Evolutionary conservation across 192 early-diverging fungal genomes (phyloP).

Genomic region (Haplosporangium gracile): DNA sequence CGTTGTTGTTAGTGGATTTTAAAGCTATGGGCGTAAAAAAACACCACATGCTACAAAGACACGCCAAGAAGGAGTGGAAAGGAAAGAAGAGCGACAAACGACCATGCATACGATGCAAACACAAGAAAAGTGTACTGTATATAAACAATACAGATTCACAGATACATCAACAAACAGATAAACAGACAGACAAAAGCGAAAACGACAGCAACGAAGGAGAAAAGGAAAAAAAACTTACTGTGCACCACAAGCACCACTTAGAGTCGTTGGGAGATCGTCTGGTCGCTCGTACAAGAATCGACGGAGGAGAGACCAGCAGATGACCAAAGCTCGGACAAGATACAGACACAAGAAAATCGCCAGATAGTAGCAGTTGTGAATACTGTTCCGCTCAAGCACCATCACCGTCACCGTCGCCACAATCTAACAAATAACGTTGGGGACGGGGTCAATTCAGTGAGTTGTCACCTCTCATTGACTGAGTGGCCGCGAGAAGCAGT

Average conservation of each 20-base stretch:
- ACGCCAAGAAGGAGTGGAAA: background rate
- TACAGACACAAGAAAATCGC: slow-evolving; percentile 36
- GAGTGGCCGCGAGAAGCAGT: background rate
- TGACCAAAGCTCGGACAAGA: slow-evolving; percentile 29
- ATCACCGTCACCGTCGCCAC: slow-evolving; percentile 17
- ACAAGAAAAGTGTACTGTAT: background rate
- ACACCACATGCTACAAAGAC: background rate
- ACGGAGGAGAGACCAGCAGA: slow-evolving; percentile 26
- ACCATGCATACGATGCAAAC: background rate
- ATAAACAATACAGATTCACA: background rate
- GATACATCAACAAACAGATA: background rate
- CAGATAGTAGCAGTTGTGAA: slow-evolving; percentile 21
- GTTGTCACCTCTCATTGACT: background rate
- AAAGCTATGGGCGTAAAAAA: slow-evolving; percentile 10
- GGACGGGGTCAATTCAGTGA: background rate
- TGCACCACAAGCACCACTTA: slow-evolving; percentile 42
- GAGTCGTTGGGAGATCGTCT: slow-evolving; percentile 34
- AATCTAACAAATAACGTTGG: slow-evolving; percentile 12
- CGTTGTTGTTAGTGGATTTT: background rate
- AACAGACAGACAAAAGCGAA: background rate
- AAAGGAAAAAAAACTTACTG: slow-evolving; percentile 37
- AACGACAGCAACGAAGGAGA: background rate
- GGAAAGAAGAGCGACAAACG: background rate
- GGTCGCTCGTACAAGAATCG: slow-evolving; percentile 42
- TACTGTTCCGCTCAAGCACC: slow-evolving; percentile 21